These are phyloP conservation scores for Cynanchum wilfordii DNA, from an alignment of 257 asterid species.

Conservation along the genomic window DNA sequence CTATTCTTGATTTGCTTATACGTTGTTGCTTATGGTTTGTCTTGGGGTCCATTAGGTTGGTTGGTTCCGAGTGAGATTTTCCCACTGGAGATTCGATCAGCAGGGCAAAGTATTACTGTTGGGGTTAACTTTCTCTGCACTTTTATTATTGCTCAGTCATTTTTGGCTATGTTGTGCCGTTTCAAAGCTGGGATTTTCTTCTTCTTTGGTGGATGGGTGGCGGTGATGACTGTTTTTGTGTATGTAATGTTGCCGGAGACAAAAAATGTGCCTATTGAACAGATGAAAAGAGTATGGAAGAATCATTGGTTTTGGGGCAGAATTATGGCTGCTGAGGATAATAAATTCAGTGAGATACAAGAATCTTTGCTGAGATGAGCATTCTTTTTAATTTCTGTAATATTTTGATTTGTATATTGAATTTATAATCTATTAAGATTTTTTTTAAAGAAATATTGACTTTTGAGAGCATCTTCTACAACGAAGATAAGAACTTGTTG, in stretches of 20 bases:
- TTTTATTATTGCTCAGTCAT: constrained; percentile 24
- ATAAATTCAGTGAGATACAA: neutral
- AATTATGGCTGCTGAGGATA: neutral
- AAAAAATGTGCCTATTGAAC: constrained; percentile 29
- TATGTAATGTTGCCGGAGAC: constrained; percentile 31
- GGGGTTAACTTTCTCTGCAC: constrained; percentile 22
- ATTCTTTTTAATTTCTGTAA: too few relatives aligned
- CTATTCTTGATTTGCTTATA: constrained; percentile 24
- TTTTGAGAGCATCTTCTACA: too few relatives aligned
- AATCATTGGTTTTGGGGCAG: constrained; percentile 31
- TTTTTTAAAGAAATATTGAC: too few relatives aligned
- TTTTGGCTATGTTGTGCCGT: constrained; percentile 24
- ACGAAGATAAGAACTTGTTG: too few relatives aligned
- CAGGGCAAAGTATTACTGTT: constrained; percentile 32
- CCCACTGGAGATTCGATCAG: constrained; percentile 31
- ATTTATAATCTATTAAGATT: too few relatives aligned
- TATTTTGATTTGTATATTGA: too few relatives aligned
- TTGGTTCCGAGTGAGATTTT: constrained; percentile 31
- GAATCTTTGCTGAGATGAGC: constrained; percentile 11
- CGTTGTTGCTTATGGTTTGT: constrained; percentile 24
- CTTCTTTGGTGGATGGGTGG: constrained; percentile 36
- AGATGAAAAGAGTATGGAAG: constrained; percentile 31
- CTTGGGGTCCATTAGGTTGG: constrained; percentile 43
- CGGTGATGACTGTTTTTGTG: constrained; percentile 28
- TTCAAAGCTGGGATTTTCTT: constrained; percentile 27